phyloP scores from a whole-genome alignment of 2,329 filamentous ascomycete genomes.

The Aureobasidium leucospermi region DNA sequence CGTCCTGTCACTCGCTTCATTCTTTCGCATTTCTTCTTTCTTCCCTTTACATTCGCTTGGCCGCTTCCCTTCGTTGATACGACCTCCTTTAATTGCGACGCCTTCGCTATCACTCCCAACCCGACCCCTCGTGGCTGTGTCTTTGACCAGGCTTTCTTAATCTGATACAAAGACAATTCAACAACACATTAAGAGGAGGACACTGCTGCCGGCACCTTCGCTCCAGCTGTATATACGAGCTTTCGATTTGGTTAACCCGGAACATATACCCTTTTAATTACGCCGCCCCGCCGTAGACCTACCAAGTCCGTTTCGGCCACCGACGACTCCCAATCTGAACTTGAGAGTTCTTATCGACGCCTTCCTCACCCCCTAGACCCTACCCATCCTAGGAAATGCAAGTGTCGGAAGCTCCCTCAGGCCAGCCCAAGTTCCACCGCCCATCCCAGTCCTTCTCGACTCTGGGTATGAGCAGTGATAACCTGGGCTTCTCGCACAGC shows the following conservation, averaged over 20 bases:
- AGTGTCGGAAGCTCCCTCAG: slow-evolving; percentile 61
- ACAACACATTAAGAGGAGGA: slow-evolving; percentile 11
- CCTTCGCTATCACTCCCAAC: background rate
- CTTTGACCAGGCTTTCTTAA: slow-evolving; percentile 2
- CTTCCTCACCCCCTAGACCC: background rate
- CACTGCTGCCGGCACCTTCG: background rate
- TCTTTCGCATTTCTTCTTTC: slow-evolving; percentile 9
- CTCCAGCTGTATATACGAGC: slow-evolving; percentile 10
- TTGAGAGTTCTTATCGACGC: background rate
- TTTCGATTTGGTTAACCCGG: slow-evolving; percentile 3
- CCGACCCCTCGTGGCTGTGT: background rate
- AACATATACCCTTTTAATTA: slow-evolving; percentile 13
- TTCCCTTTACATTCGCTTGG: background rate
- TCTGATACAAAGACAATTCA: slow-evolving; percentile 11
- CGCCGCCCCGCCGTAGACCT: background rate
- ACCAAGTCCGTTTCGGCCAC: background rate
- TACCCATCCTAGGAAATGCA: slow-evolving; percentile 54
- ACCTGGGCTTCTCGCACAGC: slow-evolving; percentile 87
- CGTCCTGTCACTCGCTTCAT: slow-evolving; percentile 12
- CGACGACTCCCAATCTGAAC: background rate
- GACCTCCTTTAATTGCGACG: slow-evolving; percentile 2
- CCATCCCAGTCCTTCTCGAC: slow-evolving; percentile 64
- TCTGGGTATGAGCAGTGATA: slow-evolving; percentile 62
- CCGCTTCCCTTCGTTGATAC: slow-evolving; percentile 1
- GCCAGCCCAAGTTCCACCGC: slow-evolving; percentile 40